Evolutionary conservation across 116 monocot species (phyloP).

Genomic region (Iris pallida): DNA sequence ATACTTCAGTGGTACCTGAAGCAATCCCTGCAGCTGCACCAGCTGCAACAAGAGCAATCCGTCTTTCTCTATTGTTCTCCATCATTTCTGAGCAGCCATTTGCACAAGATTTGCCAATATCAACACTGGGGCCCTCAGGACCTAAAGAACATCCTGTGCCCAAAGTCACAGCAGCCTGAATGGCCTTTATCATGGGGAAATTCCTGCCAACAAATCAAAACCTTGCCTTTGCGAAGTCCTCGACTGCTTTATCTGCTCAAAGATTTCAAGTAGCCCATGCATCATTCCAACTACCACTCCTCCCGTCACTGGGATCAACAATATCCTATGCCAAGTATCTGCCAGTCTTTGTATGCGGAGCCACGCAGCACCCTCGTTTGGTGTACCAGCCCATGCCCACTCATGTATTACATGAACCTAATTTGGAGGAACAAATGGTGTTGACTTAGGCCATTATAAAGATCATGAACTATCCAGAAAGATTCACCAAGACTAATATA

Average conservation of each 20-base stretch:
- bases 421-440: not conserved
- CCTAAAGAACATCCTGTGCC: conserved; percentile 91
- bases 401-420: conserved; percentile 90
- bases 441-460: too few relatives aligned
- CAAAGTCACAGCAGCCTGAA: conserved; percentile 77
- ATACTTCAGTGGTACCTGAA: conserved; percentile 42
- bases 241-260: conserved; percentile 68
- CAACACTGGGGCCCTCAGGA: conserved; percentile 90
- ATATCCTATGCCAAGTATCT: conserved; percentile 86
- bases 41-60: conserved; percentile 81
- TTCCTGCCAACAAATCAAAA: conserved; percentile 49
- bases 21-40: conserved; percentile 95
- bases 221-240: conserved; percentile 39
- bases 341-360: conserved; percentile 71
- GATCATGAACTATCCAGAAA: too few relatives aligned
- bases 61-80: conserved; percentile 84
- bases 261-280: conserved; percentile 86
- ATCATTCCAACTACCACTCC: conserved; percentile 92
- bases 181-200: conserved; percentile 73
- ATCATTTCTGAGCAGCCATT: conserved; percentile 84
- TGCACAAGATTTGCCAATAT: conserved; percentile 90
- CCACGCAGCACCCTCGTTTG: conserved; percentile 91
- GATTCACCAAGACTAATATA: too few relatives aligned
- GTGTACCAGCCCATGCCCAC: conserved; percentile 93
- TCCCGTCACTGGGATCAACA: conserved; percentile 77